Conservation (phyloP, 768 basidiomycete genomes). For the Mycena belliarum region DNA sequence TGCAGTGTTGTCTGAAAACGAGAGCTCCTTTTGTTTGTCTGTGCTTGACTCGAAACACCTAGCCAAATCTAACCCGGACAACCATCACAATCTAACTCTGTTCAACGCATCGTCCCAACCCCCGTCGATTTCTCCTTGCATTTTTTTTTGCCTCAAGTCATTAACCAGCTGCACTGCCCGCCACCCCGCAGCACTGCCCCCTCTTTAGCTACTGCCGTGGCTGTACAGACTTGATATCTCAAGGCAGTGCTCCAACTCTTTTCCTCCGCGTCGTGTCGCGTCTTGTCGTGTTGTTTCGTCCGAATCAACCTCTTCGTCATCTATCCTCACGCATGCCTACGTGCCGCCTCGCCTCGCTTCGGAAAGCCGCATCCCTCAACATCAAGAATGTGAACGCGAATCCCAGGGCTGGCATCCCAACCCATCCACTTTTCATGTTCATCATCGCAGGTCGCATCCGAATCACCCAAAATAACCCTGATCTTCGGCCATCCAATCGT, state of each 20-base stretch:
- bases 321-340: neutral
- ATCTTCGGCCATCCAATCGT: no score
- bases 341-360: neutral
- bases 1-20: constrained; percentile 10
- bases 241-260: neutral
- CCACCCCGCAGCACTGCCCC: constrained; percentile 4
- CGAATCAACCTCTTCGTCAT: neutral
- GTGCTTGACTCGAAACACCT: constrained; percentile 4
- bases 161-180: neutral
- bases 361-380: neutral
- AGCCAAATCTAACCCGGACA: neutral
- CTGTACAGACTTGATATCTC: neutral
- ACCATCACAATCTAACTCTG: no score
- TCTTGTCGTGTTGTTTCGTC: constrained; percentile 4
- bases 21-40: neutral
- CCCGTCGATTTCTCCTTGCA: no score
- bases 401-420: no score
- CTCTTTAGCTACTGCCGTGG: constrained; percentile 1
- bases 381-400: no score
- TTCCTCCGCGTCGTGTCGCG: neutral
- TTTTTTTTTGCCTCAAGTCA: neutral
- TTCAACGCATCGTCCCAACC: no score
- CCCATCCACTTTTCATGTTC: no score
- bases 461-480: no score
- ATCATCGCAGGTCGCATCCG: no score